Evolutionary conservation across 352 stramenopile species (phyloP), one percentile per base, ranked within the genome.

Genomic region (Phytophthora multivora): DNA sequence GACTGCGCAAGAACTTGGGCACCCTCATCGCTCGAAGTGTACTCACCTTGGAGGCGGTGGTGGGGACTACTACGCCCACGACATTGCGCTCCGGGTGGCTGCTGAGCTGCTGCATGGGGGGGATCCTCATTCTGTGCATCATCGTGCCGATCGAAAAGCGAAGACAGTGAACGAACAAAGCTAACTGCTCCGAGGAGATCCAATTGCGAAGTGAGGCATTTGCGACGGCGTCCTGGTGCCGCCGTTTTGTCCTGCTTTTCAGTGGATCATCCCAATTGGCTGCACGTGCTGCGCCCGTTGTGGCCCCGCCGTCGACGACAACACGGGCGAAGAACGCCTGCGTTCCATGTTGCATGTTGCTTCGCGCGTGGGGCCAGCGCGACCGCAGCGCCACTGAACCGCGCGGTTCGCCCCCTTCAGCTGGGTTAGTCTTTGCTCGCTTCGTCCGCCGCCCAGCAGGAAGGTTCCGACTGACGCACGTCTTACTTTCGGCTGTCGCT

Each of bases 1-100:
- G 78, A 21, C 71, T 83, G 18, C 77, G 71, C 7, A 95, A 66
- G 63, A 95, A 95, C 66, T 92, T 91, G 48, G 86, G 86, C 21
- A 91, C 83, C 21, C 83, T 71, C 59, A 72, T 71, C 19, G 66
- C 56, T 3, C 62, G 62, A 18, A 74, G 49, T 8, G 54, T 28
- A 41, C 66, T 71, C 46, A 51, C 23, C 48, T 75, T 75, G 28
- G 57, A 54, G 30, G 47, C 52, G 16, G 36, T 7, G 5, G 13
- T 33, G 4, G 25, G 21, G 35, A 47, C 45, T 40, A 46, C 19
- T 25, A 16, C 40, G 30, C 19, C 50, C 10, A 47, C 8, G 16
- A 41, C 28, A 33, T 18, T 59, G 36, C 45, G 57, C 19, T 60
- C 53, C n/a, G 50, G 51, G 51, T 56, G 36, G 28, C 36, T 33